A percentile compares a stretch with the other conserved stretches of the same genome.
Evolutionary conservation across 1,284 basidiomycete genomes (phyloP).

Genomic region (Omphalotus olearius): DNA sequence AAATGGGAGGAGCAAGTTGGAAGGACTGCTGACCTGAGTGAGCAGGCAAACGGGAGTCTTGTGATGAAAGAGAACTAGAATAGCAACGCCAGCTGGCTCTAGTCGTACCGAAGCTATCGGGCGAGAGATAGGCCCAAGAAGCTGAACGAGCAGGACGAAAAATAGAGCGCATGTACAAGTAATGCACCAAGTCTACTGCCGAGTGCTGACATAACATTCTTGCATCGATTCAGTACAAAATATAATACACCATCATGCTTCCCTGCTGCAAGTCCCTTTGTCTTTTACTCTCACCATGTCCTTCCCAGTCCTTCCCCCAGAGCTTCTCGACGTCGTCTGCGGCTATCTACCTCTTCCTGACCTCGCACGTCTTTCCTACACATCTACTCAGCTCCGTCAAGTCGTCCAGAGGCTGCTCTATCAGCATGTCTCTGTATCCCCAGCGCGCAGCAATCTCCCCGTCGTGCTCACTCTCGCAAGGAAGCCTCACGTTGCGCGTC

Average conservation of each 20-base stretch:
- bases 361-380: conserved; percentile 43
- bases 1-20: conserved; percentile 1
- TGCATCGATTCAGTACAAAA: conserved; percentile 1
- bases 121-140: conserved; percentile 3
- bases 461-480: conserved; percentile 51
- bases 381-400: conserved; percentile 36
- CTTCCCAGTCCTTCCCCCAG: conserved; percentile 42
- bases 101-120: not conserved
- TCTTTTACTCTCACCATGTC: conserved; percentile 22
- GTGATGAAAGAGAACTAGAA: conserved; percentile 18
- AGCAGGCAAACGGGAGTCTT: conserved; percentile 14
- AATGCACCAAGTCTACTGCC: not conserved
- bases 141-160: conserved; percentile 6
- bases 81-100: conserved; percentile 7
- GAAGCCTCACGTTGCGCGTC: conserved; percentile 46
- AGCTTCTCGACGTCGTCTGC: conserved; percentile 49
- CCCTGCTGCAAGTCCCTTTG: conserved; percentile 14
- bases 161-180: conserved; percentile 3
- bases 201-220: not conserved
- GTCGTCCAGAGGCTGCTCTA: conserved; percentile 60
- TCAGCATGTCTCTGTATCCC: conserved; percentile 45
- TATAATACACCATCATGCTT: conserved; percentile 3
- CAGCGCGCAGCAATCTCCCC: conserved; percentile 38
- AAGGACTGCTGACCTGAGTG: conserved; percentile 24
- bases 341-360: conserved; percentile 29